Percentiles rank a stretch among this genome's conserved stretches.
Evolutionary conservation across 75 land plant genomes (phyloP).

Genomic region (Picea sitchensis): DNA sequence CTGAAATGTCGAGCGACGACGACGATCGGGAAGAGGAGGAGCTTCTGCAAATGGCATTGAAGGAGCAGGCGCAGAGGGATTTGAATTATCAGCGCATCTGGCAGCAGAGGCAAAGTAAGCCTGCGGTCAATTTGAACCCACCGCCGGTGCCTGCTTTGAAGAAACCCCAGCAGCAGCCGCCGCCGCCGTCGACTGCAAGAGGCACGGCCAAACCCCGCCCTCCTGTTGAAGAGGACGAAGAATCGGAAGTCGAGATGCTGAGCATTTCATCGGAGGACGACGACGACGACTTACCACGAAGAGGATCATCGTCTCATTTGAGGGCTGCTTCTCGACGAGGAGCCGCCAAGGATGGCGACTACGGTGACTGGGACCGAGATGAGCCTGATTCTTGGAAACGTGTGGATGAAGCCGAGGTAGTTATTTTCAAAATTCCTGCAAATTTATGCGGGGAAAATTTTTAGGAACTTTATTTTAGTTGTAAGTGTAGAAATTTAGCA

Average conservation of each 20-base stretch:
- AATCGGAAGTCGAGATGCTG: conserved; percentile 90
- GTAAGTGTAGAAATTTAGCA: too few relatives aligned
- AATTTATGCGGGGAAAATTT: too few relatives aligned
- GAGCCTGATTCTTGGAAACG: conserved; percentile 71
- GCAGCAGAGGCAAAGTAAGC: conserved; percentile 22
- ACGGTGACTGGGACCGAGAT: conserved; percentile 43
- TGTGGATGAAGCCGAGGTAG: conserved; percentile 85
- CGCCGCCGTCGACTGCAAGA: not conserved
- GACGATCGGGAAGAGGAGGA: conserved; percentile 84
- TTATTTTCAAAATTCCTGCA: too few relatives aligned
- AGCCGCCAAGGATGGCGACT: conserved; percentile 1
- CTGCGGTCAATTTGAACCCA: conserved; percentile 46
- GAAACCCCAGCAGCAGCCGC: conserved; percentile 12
- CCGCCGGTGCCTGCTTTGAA: conserved; percentile 20
- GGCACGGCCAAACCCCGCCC: not conserved
- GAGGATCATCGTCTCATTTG: not conserved
- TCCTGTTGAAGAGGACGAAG: conserved; percentile 73
- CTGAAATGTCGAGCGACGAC: conserved; percentile 53
- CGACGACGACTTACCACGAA: conserved; percentile 27
- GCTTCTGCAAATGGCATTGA: conserved; percentile 84
- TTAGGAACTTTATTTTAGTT: too few relatives aligned
- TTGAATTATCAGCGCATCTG: conserved; percentile 37
- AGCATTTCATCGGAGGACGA: conserved; percentile 97
- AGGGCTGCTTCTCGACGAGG: conserved; percentile 13
- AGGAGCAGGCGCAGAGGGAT: conserved; percentile 75